These are phyloP conservation scores for Elsinoe batatas DNA, from an alignment of 2,329 filamentous ascomycete species.

Conservation along the genomic window DNA sequence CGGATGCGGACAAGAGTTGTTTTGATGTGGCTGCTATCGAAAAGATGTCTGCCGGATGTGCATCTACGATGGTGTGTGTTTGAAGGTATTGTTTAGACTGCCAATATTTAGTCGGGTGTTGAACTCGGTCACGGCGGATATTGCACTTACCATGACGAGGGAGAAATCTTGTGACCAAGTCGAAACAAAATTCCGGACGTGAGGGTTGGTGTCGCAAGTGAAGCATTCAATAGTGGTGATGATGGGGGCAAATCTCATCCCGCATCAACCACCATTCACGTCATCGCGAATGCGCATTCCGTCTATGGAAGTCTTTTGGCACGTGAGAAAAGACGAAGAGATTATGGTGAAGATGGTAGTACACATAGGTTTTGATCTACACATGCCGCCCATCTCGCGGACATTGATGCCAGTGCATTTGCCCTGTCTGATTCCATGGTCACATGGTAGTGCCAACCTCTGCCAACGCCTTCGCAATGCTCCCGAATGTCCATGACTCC, in stretches of 20 bases:
- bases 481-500: not conserved
- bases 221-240: not conserved
- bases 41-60: slow-evolving; percentile 28
- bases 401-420: too few species aligned
- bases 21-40: slow-evolving; percentile 29
- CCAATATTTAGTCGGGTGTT: not conserved
- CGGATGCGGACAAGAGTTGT: slow-evolving; percentile 69
- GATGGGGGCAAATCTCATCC: not conserved
- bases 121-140: too few species aligned
- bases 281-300: not conserved
- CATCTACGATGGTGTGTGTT: slow-evolving; percentile 75
- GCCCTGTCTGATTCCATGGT: too few species aligned
- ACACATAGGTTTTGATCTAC: too few species aligned
- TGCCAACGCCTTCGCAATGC: not conserved
- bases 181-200: too few species aligned
- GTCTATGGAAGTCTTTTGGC: not conserved
- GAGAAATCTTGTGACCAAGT: too few species aligned
- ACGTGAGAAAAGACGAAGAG: not conserved
- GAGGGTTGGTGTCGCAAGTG: not conserved
- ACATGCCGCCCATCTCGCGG: too few species aligned
- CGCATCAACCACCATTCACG: not conserved
- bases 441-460: too few species aligned
- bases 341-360: too few species aligned
- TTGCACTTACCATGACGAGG: not conserved
- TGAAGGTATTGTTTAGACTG: slow-evolving; percentile 98